Percentiles rank a stretch among this genome's conserved stretches.
These are phyloP conservation scores for Macadamia tetraphylla DNA, from an alignment of 164 flowering plant genomes.

Conservation along the genomic window DNA sequence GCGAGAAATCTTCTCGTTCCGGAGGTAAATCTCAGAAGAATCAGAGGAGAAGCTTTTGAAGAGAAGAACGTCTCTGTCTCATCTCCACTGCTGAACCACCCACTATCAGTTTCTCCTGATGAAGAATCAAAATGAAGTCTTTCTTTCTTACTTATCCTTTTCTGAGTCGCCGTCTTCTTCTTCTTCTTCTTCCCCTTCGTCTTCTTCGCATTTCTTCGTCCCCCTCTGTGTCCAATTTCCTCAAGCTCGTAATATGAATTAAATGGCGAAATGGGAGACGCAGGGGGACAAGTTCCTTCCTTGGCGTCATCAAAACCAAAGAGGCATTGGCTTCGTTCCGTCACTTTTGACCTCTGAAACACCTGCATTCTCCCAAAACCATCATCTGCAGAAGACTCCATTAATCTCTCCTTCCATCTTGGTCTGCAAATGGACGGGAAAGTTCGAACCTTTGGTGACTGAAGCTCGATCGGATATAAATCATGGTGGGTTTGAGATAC, in stretches of 20 bases:
- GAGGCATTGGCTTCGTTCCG: constrained; percentile 11
- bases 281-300: constrained; percentile 42
- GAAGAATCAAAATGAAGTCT: constrained; percentile 8
- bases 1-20: constrained; percentile 6
- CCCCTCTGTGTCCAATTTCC: constrained; percentile 2
- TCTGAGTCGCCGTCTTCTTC: not conserved
- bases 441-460: constrained; percentile 25
- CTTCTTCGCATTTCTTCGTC: constrained; percentile 1
- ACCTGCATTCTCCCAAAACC: constrained; percentile 4
- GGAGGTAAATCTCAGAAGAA: constrained; percentile 30
- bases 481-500: constrained; percentile 16
- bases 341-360: constrained; percentile 20
- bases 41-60: constrained; percentile 24
- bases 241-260: not conserved
- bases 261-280: constrained; percentile 22
- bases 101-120: constrained; percentile 12
- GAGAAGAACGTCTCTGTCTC: constrained; percentile 46
- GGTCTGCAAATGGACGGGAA: constrained; percentile 37
- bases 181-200: constrained; percentile 8
- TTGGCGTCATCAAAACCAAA: constrained; percentile 11
- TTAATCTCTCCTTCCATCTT: not conserved
- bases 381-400: not conserved
- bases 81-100: constrained; percentile 51
- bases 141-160: too few relatives aligned
- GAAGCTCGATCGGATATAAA: constrained; percentile 16